A percentile compares a stretch with the other conserved stretches of the same genome.
Conservation (phyloP, 164 flowering plant genomes). For the Vitis riparia region DNA sequence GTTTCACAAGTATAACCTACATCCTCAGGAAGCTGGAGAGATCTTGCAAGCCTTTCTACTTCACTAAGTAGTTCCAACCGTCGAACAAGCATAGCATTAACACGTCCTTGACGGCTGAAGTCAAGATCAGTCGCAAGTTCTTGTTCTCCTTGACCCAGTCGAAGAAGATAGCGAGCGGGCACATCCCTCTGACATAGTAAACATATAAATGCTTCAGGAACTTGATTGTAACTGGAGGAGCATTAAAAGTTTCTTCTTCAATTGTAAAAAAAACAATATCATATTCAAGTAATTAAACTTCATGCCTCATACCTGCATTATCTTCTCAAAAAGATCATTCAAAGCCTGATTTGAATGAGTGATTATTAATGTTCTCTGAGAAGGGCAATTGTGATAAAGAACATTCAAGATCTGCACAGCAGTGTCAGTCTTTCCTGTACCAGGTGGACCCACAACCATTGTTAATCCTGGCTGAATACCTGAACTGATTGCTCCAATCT, state of each 20-base stretch:
- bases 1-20: constrained; percentile 99
- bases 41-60: constrained; percentile 93
- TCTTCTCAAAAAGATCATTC: constrained; percentile 98
- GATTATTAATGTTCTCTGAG: constrained; percentile 93
- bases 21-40: constrained; percentile 93
- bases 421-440: constrained; percentile 99
- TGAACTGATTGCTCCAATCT: constrained; percentile 94
- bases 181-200: constrained; percentile 81
- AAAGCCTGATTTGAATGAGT: constrained; percentile 99
- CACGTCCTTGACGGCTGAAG: constrained; percentile 98
- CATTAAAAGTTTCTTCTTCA: background rate
- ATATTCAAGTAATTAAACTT: background rate
- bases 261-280: background rate
- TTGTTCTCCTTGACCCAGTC: constrained; percentile 98
- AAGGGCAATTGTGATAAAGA: constrained; percentile 98
- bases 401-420: constrained; percentile 97
- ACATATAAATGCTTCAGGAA: constrained; percentile 5
- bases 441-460: constrained; percentile 99
- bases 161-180: constrained; percentile 99
- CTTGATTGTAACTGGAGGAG: background rate
- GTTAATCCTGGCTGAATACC: constrained; percentile 96
- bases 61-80: constrained; percentile 86
- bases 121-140: constrained; percentile 98
- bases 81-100: constrained; percentile 96
- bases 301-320: constrained; percentile 77